Conservation (phyloP, 495 filamentous ascomycete genomes). For the Penicillium diatomitis region DNA sequence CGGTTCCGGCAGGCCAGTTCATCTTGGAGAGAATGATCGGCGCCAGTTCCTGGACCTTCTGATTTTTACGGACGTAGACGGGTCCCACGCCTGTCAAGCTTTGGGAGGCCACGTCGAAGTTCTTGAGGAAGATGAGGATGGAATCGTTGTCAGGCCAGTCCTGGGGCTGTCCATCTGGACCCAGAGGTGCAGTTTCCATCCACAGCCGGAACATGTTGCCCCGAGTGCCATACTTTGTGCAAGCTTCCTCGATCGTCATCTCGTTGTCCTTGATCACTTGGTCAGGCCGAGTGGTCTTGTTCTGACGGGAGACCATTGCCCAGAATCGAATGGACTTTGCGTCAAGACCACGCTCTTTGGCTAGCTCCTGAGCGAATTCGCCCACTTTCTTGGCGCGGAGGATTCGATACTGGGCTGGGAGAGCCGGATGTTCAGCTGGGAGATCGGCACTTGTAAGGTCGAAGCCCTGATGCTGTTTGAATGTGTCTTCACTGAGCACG, state of each 20-base stretch:
- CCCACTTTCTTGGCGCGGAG: slow-evolving; percentile 63
- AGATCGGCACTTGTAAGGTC: slow-evolving; percentile 74
- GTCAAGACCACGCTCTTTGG: slow-evolving; percentile 50
- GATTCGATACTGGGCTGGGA: slow-evolving; percentile 54
- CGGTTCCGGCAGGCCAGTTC: slow-evolving; percentile 64
- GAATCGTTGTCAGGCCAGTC: slow-evolving; percentile 55
- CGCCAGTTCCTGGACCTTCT: slow-evolving; percentile 80
- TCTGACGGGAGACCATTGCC: slow-evolving; percentile 98
- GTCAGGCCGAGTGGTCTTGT: slow-evolving; percentile 90
- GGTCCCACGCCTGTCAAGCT: slow-evolving; percentile 65
- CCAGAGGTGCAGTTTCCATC: slow-evolving; percentile 64
- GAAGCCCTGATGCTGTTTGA: slow-evolving; percentile 70
- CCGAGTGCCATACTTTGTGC: slow-evolving; percentile 57
- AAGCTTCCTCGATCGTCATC: slow-evolving; percentile 78
- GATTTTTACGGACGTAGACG: slow-evolving; percentile 76
- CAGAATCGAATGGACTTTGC: slow-evolving; percentile 67
- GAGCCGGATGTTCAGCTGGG: slow-evolving; percentile 49
- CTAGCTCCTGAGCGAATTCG: slow-evolving; percentile 62
- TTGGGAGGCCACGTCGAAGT: slow-evolving; percentile 74
- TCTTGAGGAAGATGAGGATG: slow-evolving; percentile 84
- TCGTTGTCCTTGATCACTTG: slow-evolving; percentile 65
- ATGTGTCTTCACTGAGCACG: slow-evolving; percentile 70
- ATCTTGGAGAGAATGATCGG: slow-evolving; percentile 72
- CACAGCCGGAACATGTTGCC: slow-evolving; percentile 71
- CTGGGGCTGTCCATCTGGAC: slow-evolving; percentile 54